Base-by-base conservation (phyloP, 2,329 filamentous ascomycete genomes). In the Raffaelea albimanens region DNA sequence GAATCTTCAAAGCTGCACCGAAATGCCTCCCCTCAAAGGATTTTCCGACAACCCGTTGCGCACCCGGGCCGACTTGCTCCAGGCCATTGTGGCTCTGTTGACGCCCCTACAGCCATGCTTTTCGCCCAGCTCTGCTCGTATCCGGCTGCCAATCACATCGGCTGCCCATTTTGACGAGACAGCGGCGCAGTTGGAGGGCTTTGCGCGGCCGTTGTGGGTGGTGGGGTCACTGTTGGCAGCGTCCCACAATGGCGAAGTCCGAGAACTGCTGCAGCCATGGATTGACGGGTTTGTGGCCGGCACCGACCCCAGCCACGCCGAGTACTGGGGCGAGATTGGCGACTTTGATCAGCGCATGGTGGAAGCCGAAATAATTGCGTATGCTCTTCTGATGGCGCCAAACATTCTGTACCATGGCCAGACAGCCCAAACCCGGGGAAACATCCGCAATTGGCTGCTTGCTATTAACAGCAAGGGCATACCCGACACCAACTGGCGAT, bases 331-430 rank as follows among this genome's bases (percentile, higher is more conserved):
- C 0, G 56, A 61, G 1, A 63, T 75, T 1, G 58, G 61, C 0
- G 55, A 70, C 3, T 61, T 61, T 16, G 71, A 76, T 40, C 73
- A 76, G 52, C 57, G 71, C 2, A 76, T 76, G 72, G 73, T 76
- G 0, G 73, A 76, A 51, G 67, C 70, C 40, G 73, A 76, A 52
- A 68, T 70, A n/a, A 62, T 76, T 3, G 65, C 70, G 0, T 73
- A 69, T 53, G 69, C 70, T 0, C 58, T 76, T 1, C 60, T 76
- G 0, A 56, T 61, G 3, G 67, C 69, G 0, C 70, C 72, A 1
- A 54, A 61, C 3, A 54, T 58, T 3, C 67, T 71, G 50, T 59
- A 58, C 22, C 53, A 54, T 0, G 53, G 69, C 7, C 57, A 43
- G 22, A 11, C 21, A 2, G 34, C 18, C 44, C 49, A 1, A 47